Base-by-base conservation (phyloP, 345 rosid species). In the Ricinus communis region DNA sequence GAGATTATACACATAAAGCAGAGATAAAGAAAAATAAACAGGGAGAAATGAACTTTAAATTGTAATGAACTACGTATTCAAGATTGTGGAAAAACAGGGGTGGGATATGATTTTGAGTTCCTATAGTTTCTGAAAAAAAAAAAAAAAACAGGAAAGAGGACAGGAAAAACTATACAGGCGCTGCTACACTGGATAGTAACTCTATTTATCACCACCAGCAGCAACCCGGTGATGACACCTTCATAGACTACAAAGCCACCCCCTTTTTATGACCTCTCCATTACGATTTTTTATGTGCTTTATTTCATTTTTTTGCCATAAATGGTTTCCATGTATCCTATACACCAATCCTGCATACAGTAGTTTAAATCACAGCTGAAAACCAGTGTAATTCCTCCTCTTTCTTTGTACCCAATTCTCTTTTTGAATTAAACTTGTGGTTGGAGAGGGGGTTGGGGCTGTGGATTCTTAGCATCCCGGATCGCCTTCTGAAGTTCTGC, bases 401-500 rank as follows among this genome's bases (percentile, higher is more conserved):
- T 41, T 65, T 6, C 38, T 33, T 33, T 33, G 38, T 33, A 33
- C 2, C 38, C 38, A 33, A 33, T 6, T 33, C 6, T 2, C 6
- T 33, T 33, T 1, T 43, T 43, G 11, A 43, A 43, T 11, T 43
- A 43, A 12, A 27, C 73, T 56, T 70, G 75, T 43, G 69, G 57
- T 71, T 77, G 78, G 13, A 51, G 40, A 0, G 28, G 61, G 3
- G 36, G 8, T 56, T 56, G 69, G 38, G 56, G 43, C 5, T 30
- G 69, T 16, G 28, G 83, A 78, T 33, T 38, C 83, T 90, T 92
- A 12, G 88, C 85, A 52, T 72, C 77, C 13, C 62, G 71, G 60
- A 92, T 91, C 21, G 72, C 84, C 43, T 69, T 28, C 24, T 69
- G 74, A 11, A 94, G 90, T 7, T 85, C 86, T 27, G 57, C 54